Evolutionary conservation across 225 moss, liverwort and hornwort genomes (phyloP), one percentile per base, ranked within the genome.

Genomic region (Pleurozium schreberi): DNA sequence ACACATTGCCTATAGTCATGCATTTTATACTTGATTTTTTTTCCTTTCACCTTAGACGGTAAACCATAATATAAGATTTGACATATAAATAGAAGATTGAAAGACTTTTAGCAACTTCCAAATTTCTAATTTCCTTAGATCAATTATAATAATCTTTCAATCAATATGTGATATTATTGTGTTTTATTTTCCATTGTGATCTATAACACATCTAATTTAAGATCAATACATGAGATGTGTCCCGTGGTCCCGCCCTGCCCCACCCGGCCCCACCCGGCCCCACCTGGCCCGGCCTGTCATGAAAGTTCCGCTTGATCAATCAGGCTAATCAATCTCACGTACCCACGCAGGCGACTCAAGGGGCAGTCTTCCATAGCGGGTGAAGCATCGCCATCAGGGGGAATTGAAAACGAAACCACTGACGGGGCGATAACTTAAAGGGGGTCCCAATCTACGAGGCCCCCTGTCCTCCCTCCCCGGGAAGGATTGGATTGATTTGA

Each of bases 221-320:
- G n/a, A n/a, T n/a, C n/a, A n/a, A n/a, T n/a, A n/a, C n/a, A n/a
- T n/a, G n/a, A n/a, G n/a, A n/a, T n/a, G n/a, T n/a, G n/a, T n/a
- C n/a, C n/a, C n/a, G n/a, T n/a, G n/a, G 9, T 77, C 53, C 36
- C 5, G 8, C 40, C 85, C 57, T 1, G 6, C 27, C 33, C n/a
- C n/a, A n/a, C n/a, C n/a, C n/a, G n/a, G n/a, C n/a, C n/a, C n/a
- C n/a, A n/a, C n/a, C n/a, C n/a, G n/a, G n/a, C n/a, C n/a, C n/a
- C n/a, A n/a, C n/a, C n/a, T n/a, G n/a, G n/a, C n/a, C n/a, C 81
- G 18, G 30, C 36, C 76, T 85, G 88, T 68, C 88, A 88, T 80
- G 92, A 87, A 83, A 83, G 90, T 67, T 88, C 73, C 17, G 33
- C 53, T 88, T 53, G n/a, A 74, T 52, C 88, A 90, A 92, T 86